Percentiles rank a stretch among this genome's conserved stretches.
phyloP scores from a whole-genome alignment of 352 stramenopile species.

The Globisporangium paddicum region DNA sequence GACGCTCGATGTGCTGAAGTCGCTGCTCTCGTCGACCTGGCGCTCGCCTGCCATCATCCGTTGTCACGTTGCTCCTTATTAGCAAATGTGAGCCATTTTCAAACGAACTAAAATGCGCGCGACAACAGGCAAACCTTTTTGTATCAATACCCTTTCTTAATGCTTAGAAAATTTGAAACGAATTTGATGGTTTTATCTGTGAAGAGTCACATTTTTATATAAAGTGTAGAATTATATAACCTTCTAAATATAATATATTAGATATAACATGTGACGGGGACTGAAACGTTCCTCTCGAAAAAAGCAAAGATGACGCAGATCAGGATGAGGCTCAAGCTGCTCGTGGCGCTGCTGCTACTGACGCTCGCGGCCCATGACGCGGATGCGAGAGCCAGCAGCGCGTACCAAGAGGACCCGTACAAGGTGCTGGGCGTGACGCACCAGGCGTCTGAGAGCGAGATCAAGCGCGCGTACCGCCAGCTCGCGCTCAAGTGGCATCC shows the following conservation, averaged over 20 bases:
- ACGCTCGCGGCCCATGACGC: background rate
- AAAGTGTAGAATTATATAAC: background rate
- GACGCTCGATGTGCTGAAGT: conserved; percentile 64
- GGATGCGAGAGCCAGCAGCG: background rate
- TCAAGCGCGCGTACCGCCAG: conserved; percentile 82
- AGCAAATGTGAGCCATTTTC: conserved; percentile 6
- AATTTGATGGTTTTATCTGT: too few relatives aligned
- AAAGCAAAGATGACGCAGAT: background rate
- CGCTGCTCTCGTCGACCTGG: conserved; percentile 15
- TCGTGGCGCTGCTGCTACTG: conserved; percentile 18
- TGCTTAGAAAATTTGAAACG: too few relatives aligned
- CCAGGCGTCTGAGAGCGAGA: conserved; percentile 62
- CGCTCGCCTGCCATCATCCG: conserved; percentile 25
- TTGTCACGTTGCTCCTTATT: background rate
- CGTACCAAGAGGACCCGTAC: conserved; percentile 63
- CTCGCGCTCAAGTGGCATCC: conserved; percentile 89
- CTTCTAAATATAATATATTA: background rate
- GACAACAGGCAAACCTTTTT: background rate
- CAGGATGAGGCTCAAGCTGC: conserved; percentile 3
- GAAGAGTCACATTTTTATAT: too few relatives aligned
- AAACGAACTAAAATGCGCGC: conserved; percentile 1
- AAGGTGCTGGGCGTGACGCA: conserved; percentile 57
- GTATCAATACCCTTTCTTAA: background rate
- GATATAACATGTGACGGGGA: too few relatives aligned
- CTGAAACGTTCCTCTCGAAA: too few relatives aligned